Evolutionary conservation across 192 early-diverging fungal genomes (phyloP), one percentile per base, ranked within the genome.

Genomic region (Ambispora gerdemannii): DNA sequence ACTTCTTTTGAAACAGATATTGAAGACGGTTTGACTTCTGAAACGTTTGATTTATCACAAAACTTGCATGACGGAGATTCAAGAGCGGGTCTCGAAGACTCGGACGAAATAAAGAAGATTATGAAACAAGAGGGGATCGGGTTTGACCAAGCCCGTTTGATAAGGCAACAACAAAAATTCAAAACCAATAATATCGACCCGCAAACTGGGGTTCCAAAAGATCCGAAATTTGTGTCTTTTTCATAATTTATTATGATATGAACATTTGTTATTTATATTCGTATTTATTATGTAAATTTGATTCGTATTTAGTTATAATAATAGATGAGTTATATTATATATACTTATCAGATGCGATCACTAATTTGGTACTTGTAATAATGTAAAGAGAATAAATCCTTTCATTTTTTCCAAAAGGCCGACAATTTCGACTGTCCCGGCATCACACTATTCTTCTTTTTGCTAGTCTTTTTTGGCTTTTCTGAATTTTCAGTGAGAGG

Each of bases 111-210:
- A 35, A 72, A 76, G 53, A 76, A 70, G 36, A 84, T 86, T 22
- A 86, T 86, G 83, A 78, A 81, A 61, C 75, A 73, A 62, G 76
- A 83, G 47, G 76, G 78, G 0, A 71, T 77, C 28, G 75, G 73
- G 50, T 86, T 86, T 83, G 85, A 86, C 71, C 80, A 86, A 71
- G 85, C 85, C 20, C 71, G 85, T 24, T 56, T 86, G 15, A 80
- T 83, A 74, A 77, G 82, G 20, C 83, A 84, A 35, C 80, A 86
- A 32, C 75, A 74, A 56, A 63, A 82, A 56, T 76, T 86, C 72
- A 83, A 82, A 60, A 81, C 79, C 30, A 86, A 84, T 70, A 82
- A 82, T 64, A 84, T 86, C 64, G 85, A 86, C 33, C 85, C 85
- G 33, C 67, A 72, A 52, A 84, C 85, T 65, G 85, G 85, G 22